These are phyloP conservation scores for Antrodiella citrinella DNA, from an alignment of 768 basidiomycete species.

Conservation along the genomic window DNA sequence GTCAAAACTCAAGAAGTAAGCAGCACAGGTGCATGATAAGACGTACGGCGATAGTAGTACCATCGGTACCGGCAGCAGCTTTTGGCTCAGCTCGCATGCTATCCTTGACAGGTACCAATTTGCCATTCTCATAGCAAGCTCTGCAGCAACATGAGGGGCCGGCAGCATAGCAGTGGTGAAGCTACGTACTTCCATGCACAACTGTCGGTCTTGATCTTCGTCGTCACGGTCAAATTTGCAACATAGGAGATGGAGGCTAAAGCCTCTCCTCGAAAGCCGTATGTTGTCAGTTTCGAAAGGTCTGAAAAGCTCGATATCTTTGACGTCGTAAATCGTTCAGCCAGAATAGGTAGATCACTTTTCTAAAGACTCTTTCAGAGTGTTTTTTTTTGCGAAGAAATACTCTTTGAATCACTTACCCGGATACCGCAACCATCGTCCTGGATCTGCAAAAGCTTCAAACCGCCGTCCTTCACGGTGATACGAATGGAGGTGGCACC, in stretches of 20 bases:
- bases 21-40: neutral
- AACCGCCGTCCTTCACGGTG: constrained; percentile 89
- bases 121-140: constrained; percentile 76
- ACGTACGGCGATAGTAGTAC: constrained; percentile 78
- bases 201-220: constrained; percentile 73
- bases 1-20: neutral
- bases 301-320: constrained; percentile 86
- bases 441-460: constrained; percentile 91
- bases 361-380: constrained; percentile 47
- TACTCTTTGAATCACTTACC: constrained; percentile 33
- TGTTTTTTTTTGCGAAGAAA: neutral
- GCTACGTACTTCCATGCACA: constrained; percentile 88
- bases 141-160: constrained; percentile 41
- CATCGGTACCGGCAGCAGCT: constrained; percentile 90
- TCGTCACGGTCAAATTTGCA: constrained; percentile 80
- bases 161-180: neutral
- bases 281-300: constrained; percentile 74
- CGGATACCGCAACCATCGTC: constrained; percentile 96
- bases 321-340: constrained; percentile 92
- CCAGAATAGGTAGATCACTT: constrained; percentile 81
- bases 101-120: constrained; percentile 58
- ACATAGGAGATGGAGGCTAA: constrained; percentile 94
- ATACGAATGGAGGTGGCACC: constrained; percentile 80
- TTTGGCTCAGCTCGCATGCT: constrained; percentile 72
- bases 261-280: constrained; percentile 96